Evolutionary conservation across 2,329 filamentous ascomycete genomes (phyloP), one percentile per base, ranked within the genome.

Genomic region (Paramyrothecium roridum): DNA sequence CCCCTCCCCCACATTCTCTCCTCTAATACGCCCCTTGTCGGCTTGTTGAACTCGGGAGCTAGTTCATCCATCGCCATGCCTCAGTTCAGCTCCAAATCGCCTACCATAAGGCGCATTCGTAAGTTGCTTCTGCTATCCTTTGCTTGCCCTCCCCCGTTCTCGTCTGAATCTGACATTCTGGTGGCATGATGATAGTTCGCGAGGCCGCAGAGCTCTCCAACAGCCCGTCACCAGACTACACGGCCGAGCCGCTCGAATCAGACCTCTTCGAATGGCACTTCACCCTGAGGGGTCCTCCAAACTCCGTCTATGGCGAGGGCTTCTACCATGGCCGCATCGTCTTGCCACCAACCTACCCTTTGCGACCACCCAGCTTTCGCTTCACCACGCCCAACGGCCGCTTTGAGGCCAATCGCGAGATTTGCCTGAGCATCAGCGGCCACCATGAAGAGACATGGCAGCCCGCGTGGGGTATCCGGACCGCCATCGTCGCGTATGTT

Each of bases 261-360:
- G 92, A 98, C 73, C 86, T 99, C 53, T 96, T 96, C 75, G 93
- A 98, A 75, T 99, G 95, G 95, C 95, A 99, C 78, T 99, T 98
- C 76, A 99, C 95, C 0, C 81, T 99, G n/a, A 86, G 88, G 52
- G 95, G 95, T 0, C 93, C 93, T 0, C 93, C 93, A 0, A 79
- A 84, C 33, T 93, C 91, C 0, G 84, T 87, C 40, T 97, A 93
- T 75, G 84, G 85, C 48, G 77, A 80, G 33, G 95, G 95, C 50
- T 84, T 97, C 66, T 99, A 98, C 77, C 95, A 99, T 74, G 95
- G 95, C 56, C 91, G 93, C 67, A 98, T 99, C 70, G 83, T 93
- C 43, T 85, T 99, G 1, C 95, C 95, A 1, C 84, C 92, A 0
- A 85, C 89, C 2, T 99, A 99, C 73, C 95, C 95, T 0, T 84